A percentile compares a stretch with the other conserved stretches of the same genome.
Evolutionary conservation across 192 early-diverging fungal species (phyloP).

Genomic region (Coemansia sp.): DNA sequence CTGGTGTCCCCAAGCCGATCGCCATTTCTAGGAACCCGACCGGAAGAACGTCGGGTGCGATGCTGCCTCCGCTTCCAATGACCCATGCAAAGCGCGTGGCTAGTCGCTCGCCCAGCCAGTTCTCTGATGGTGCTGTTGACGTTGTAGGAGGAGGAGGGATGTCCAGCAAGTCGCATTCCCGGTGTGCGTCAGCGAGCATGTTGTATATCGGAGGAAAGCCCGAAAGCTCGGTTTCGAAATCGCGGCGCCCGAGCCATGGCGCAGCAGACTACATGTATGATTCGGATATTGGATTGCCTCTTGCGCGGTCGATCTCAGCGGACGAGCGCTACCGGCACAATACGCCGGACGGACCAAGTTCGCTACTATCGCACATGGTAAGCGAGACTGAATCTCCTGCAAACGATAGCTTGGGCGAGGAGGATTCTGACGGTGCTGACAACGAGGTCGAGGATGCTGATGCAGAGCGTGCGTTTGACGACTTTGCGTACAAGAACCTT

Average conservation of each 20-base stretch:
- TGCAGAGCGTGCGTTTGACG: constrained; percentile 57
- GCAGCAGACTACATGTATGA: constrained; percentile 13
- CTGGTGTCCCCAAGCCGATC: not conserved
- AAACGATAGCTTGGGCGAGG: constrained; percentile 13
- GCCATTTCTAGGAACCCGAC: constrained; percentile 7
- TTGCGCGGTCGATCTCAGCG: constrained; percentile 43
- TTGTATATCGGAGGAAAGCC: constrained; percentile 20
- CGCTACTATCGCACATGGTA: constrained; percentile 5
- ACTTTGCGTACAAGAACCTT: constrained; percentile 67
- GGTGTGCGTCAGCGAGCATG: constrained; percentile 45
- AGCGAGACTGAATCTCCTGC: constrained; percentile 20
- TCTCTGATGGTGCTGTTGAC: constrained; percentile 13
- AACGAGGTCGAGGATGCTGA: constrained; percentile 23
- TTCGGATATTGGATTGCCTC: constrained; percentile 11
- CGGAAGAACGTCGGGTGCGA: not conserved
- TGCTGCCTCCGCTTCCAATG: constrained; percentile 1
- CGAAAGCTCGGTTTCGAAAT: not conserved
- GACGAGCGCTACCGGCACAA: constrained; percentile 34
- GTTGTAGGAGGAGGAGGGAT: constrained; percentile 10
- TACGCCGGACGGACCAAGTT: not conserved
- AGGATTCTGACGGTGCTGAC: constrained; percentile 14
- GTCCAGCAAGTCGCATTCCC: constrained; percentile 39
- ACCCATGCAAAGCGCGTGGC: constrained; percentile 24
- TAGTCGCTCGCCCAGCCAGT: constrained; percentile 31
- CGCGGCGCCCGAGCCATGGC: constrained; percentile 42